Conservation (phyloP, 306 rosid genomes). For the Cucumis sativus region DNA sequence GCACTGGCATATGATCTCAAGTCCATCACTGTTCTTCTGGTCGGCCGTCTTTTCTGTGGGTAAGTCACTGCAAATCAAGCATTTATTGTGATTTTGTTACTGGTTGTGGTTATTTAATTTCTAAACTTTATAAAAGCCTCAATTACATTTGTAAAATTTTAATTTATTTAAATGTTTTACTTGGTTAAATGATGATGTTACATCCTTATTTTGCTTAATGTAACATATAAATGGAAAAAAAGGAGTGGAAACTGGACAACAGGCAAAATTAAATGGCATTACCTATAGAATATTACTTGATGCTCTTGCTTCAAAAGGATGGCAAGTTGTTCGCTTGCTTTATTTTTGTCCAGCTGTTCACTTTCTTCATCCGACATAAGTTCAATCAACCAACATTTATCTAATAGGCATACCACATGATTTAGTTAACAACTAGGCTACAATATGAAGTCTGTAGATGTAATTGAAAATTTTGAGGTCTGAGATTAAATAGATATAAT, state of each 20-base stretch:
- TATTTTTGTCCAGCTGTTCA: neutral
- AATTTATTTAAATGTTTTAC: neutral
- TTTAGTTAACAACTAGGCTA: neutral
- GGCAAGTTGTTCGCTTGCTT: neutral
- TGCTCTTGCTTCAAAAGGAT: neutral
- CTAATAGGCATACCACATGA: neutral
- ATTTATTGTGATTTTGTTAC: neutral
- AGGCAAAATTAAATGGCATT: neutral
- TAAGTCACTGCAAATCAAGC: slow-evolving; percentile 12
- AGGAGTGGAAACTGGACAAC: neutral
- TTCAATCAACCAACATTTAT: neutral
- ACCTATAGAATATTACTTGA: neutral
- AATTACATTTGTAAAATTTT: neutral
- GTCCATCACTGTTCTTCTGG: slow-evolving; percentile 64
- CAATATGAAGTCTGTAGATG: neutral
- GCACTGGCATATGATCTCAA: slow-evolving; percentile 74
- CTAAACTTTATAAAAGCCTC: neutral
- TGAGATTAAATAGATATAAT: neutral
- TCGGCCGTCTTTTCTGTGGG: slow-evolving; percentile 89
- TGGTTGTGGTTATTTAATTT: neutral
- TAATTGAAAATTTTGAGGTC: neutral
- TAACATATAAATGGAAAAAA: neutral
- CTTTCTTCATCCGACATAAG: neutral
- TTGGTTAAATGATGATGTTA: neutral
- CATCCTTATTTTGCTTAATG: neutral